Base-by-base conservation (phyloP, 331 rosid genomes). In the Quercus lobata region DNA sequence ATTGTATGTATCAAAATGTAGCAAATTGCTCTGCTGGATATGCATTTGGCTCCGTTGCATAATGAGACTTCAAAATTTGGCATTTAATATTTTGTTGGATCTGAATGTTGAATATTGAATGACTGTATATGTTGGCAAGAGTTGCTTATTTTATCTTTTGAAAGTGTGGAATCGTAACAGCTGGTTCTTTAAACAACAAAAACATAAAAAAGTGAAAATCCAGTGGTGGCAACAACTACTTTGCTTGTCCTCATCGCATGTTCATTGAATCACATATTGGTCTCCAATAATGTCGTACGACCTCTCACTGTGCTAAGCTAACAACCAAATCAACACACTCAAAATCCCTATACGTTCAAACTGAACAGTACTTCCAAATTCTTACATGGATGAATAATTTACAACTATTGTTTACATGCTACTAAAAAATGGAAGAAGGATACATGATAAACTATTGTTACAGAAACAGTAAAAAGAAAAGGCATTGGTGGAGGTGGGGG, bases 401-500 rank as follows among this genome's bases (percentile, higher is more conserved):
- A 75, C 80, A 69, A 55, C 71, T 4, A 4, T 29, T 55, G 7
- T 44, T 69, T 57, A 3, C 54, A 17, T n/a, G 37, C 22, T 15
- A 18, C 57, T 30, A 49, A 44, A 21, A 46, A 54, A 9, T 37
- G 54, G 22, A 44, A 21, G 22, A 44, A 21, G 72, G 35, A 75
- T 49, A 34, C 77, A 55, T 62, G 41, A 65, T 55, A 30, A 35
- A 75, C 53, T 60, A 80, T 79, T 80, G 83, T 27, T 70, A 78
- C 66, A 57, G 70, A 79, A 34, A 41, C 10, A 16, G 21, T 5
- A 69, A 16, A 18, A 1, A 9, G 29, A 7, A 55, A 30, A 57
- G 54, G 7, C 37, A 25, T 11, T 18, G 63, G 29, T 37, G 71
- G 49, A 2, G 44, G 11, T 16, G 52, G 54, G 7, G 14, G 72